Evolutionary conservation across 2,329 filamentous ascomycete genomes (phyloP), one percentile per base, ranked within the genome.

Genomic region (Fusarium sp.): DNA sequence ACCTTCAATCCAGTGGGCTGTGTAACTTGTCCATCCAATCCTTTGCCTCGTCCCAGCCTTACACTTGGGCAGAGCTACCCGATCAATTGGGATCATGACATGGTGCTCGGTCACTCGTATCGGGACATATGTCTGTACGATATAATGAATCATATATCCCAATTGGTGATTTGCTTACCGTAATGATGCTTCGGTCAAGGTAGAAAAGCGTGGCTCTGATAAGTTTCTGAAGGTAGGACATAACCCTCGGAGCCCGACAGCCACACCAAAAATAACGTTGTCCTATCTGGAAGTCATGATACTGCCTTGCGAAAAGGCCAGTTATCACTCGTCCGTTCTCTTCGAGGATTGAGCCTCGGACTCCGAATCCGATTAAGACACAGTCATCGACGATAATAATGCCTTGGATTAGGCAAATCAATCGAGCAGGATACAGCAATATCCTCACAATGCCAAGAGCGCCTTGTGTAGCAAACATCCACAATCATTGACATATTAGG

Each of bases 1-100:
- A 6, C 27, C 3, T 2, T 27, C 3, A 11, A 2, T 29, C 0
- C 2, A 2, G 27, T 2, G 3, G 27, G 1, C 29, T 30, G 29
- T 32, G 30, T 32, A 16, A 32, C 30, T 16, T 14, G 3, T 1
- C 0, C 30, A 32, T 32, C 30, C 30, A 16, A 16, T 32, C 14
- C 2, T 7, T 15, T 14, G 29, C 2, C 29, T 30, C 7, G 14
- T 15, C 29, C 12, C 11, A 6, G 25, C 11, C 11, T 29, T 29
- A 14, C 29, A 3, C 29, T 14, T 30, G 14, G 29, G 29, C 14
- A 30, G 6, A 15, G 34, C 34, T n/a, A n/a, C 34, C 5, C 2
- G 18, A 38, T 38, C 18, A n/a, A 18, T 11, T 7, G 18, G 10
- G 9, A 4, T 4, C 16, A 2, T 38, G 18, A 11, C 9, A 3